These are phyloP conservation scores for Nephromyces sp. DNA, from an alignment of 169 alveolate species.

Conservation along the genomic window DNA sequence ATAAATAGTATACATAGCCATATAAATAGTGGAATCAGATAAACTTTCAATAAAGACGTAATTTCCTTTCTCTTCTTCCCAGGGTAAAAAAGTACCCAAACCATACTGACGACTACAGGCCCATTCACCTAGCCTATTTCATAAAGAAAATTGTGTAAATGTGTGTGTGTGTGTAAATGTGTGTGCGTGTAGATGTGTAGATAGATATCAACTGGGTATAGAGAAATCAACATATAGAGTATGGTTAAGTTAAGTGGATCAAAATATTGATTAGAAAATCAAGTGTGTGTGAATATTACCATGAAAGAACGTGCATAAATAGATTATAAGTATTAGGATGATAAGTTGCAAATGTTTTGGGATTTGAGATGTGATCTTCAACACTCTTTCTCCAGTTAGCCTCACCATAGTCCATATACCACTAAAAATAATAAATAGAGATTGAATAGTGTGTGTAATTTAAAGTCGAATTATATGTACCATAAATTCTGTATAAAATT, in stretches of 20 bases:
- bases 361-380: constrained; percentile 66
- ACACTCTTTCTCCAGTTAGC: constrained; percentile 85
- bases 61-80: constrained; percentile 70
- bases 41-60: constrained; percentile 89
- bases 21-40: constrained; percentile 97
- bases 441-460: too few relatives aligned
- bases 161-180: constrained; percentile 55
- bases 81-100: constrained; percentile 92
- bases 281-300: background rate
- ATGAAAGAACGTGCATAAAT: too few relatives aligned
- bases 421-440: too few relatives aligned
- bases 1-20: constrained; percentile 97
- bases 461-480: too few relatives aligned
- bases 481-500: too few relatives aligned
- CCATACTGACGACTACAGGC: constrained; percentile 96
- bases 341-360: constrained; percentile 26
- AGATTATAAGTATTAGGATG: too few relatives aligned
- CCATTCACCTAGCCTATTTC: constrained; percentile 75
- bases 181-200: constrained; percentile 18
- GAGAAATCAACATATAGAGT: background rate
- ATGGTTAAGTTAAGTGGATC: background rate
- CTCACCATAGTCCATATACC: constrained; percentile 96
- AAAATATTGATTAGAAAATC: background rate
- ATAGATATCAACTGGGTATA: background rate
- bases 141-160: constrained; percentile 74